Evolutionary conservation across 495 filamentous ascomycete species (phyloP), one percentile per base, ranked within the genome.

Genomic region (Daldinia bambusicola): DNA sequence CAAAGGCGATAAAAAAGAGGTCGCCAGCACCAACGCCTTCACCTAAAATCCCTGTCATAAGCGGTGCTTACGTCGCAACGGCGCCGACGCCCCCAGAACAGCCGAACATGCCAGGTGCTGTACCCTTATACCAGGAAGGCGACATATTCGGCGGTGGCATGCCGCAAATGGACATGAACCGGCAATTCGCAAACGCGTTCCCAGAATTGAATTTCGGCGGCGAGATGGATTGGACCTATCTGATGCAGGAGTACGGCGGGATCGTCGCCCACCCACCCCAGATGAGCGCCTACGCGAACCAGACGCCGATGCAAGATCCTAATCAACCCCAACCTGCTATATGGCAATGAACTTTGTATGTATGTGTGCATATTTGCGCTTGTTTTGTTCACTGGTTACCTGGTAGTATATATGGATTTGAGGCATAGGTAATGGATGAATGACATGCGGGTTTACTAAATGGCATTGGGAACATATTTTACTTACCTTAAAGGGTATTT

Each of bases 201-300:
- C 74, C 76, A n/a, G 80, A 82, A 41, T 68, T 79, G 4, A 81
- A 80, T 61, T 76, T 80, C 34, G 75, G 74, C 14, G 75, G 73
- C 36, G 78, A 82, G 32, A 80, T 84, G 78, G 81, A 84, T 40
- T 83, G 80, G 82, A 79, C 80, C 43, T 82, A 80, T 55, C 43
- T 84, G 13, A 74, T 82, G 38, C 82, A 77, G 59, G 74, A 82
- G 66, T 79, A 80, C 38, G 78, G 80, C 6, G 80, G 79, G 38
- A 81, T 78, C 60, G 79, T 74, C 51, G 64, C 69, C 9, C 43
- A 63, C 1, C n/a, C 41, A 1, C 66, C 66, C 1, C 70, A 73
- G 52, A 73, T 73, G 70, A 69, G 43, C 40, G 61, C 66, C 36
- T 73, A 62, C 43, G 65, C 70, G 7, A 73, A 73, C 26, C 70